Base-by-base conservation (phyloP, 352 stramenopile species). In the Pythium pectinolyticum region DNA sequence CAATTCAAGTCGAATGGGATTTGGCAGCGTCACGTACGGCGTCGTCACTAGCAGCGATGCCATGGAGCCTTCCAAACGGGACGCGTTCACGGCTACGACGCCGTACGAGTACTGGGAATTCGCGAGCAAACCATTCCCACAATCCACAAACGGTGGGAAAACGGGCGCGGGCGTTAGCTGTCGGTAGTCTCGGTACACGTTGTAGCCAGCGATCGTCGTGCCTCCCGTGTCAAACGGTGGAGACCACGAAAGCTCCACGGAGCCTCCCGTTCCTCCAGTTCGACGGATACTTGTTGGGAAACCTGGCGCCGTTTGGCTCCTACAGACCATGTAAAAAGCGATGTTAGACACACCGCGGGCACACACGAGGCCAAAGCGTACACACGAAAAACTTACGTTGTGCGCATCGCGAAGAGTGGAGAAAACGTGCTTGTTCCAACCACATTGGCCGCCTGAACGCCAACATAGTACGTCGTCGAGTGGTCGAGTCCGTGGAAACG, bases 171-270 rank as follows among this genome's bases (percentile, higher is more conserved):
- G 27, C 0, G 69, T 80, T 28, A 86, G 35, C 11, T 80, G 41
- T 50, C 67, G 47, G 19, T 84, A 86, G 59, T 90, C 67, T 12
- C 82, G 75, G 65, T 89, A 90, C 0, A 90, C 70, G 1, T 57
- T 51, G 63, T 90, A 90, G 4, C 82, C 82, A 39, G 72, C 4
- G 57, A 89, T 15, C 30, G 17, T 15, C 24, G 22, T 47, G 37
- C 57, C 69, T 20, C 65, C 50, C 51, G 58, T 67, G 63, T 87
- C 80, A 50, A 72, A 43, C 9, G 79, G 79, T 24, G 58, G 19
- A 27, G 76, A 57, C 82, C 82, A 90, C 1, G 54, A 61, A 2
- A 90, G 48, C 24, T 58, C 31, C 1, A 84, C 61, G 0, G 72
- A 84, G 31, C 82, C 79, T 28, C 79, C 82, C 8, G 75, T 82